Percentiles rank a stretch among this genome's conserved stretches.
These are phyloP conservation scores for Periconia sp. DNA, from an alignment of 2,329 filamentous ascomycete species.

Conservation along the genomic window DNA sequence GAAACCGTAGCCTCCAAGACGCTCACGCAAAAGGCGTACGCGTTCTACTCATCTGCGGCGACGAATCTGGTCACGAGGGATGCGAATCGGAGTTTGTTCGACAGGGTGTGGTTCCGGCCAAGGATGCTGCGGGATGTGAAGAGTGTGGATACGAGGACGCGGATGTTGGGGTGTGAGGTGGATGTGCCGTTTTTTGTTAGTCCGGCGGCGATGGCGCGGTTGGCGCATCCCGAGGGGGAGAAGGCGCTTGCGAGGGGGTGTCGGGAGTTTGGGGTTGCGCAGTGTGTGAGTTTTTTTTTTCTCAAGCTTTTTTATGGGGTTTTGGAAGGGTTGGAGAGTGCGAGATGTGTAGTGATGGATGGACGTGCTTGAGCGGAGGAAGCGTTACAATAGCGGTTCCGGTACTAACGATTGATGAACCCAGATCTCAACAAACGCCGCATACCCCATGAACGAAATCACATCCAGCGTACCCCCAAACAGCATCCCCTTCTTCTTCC, in stretches of 20 bases:
- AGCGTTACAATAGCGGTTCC: no score
- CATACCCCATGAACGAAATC: slow-evolving; percentile 26
- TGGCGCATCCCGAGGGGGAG: slow-evolving; percentile 35
- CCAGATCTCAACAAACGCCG: slow-evolving; percentile 31
- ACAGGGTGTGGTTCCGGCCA: slow-evolving; percentile 51
- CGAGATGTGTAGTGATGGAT: no score
- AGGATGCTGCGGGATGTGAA: slow-evolving; percentile 47
- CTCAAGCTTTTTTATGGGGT: background rate
- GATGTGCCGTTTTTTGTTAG: slow-evolving; percentile 31
- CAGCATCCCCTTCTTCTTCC: slow-evolving; percentile 24
- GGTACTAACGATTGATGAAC: background rate
- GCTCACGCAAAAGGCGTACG: slow-evolving; percentile 45
- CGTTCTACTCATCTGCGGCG: slow-evolving; percentile 53
- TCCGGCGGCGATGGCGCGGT: slow-evolving; percentile 29
- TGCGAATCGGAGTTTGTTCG: slow-evolving; percentile 47
- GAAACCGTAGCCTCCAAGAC: slow-evolving; percentile 43
- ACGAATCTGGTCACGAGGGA: slow-evolving; percentile 53
- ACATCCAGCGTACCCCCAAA: slow-evolving; percentile 7
- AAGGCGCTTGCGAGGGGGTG: slow-evolving; percentile 28
- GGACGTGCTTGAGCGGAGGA: no score
- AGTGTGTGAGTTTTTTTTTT: slow-evolving; percentile 23
- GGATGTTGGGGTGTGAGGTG: slow-evolving; percentile 21
- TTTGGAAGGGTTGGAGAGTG: background rate
- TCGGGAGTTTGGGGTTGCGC: slow-evolving; percentile 26
- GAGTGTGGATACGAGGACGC: slow-evolving; percentile 13